Conservation (phyloP, 2,329 filamentous ascomycete species). For the Colletotrichum sp. region DNA sequence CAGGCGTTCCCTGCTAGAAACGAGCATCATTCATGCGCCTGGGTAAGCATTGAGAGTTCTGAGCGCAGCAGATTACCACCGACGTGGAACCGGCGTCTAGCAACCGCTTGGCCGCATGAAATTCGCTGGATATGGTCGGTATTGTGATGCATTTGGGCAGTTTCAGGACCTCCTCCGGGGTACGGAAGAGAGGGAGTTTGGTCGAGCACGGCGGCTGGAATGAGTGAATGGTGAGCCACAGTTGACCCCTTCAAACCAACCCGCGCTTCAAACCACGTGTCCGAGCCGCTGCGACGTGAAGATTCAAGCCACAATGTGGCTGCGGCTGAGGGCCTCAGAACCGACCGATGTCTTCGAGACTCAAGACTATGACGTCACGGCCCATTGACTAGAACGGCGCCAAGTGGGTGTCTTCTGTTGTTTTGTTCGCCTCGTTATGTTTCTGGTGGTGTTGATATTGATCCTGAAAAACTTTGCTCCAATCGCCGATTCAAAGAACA, state of each 20-base stretch:
- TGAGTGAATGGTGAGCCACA: not conserved
- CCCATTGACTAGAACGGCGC: not conserved
- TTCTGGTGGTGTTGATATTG: not conserved
- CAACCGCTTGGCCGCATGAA: slow-evolving; percentile 17
- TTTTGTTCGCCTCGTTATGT: not conserved
- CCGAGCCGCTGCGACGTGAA: not conserved
- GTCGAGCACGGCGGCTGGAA: not conserved
- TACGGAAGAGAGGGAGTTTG: not conserved
- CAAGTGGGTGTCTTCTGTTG: not conserved
- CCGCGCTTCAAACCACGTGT: not conserved
- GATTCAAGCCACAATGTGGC: not conserved
- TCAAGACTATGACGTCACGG: not conserved
- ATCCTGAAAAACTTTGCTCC: not conserved
- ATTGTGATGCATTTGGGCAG: slow-evolving; percentile 1
- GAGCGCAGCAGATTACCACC: not conserved
- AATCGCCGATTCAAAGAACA: not conserved
- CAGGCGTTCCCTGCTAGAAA: slow-evolving; percentile 16
- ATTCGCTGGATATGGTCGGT: not conserved
- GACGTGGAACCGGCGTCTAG: slow-evolving; percentile 8
- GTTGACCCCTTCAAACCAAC: not conserved
- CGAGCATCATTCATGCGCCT: slow-evolving; percentile 18
- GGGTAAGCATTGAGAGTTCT: not conserved
- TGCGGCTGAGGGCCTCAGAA: not conserved
- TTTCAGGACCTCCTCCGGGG: slow-evolving; percentile 4
- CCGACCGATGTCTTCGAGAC: not conserved